These are phyloP conservation scores for Boletus rufocinnamomeus DNA, from an alignment of 768 basidiomycete genomes.

Conservation along the genomic window DNA sequence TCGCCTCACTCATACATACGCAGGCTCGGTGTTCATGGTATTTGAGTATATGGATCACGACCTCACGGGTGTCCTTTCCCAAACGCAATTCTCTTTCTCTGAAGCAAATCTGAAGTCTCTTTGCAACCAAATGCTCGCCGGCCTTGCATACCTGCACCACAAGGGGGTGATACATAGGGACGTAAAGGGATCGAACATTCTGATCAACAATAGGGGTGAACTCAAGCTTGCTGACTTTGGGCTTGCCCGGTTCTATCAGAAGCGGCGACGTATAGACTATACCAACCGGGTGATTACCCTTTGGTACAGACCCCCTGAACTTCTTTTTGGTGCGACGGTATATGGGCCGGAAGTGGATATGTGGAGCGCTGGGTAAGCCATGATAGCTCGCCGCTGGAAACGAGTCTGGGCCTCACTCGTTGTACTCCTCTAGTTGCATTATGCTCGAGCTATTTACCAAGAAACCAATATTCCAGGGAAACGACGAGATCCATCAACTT, in stretches of 20 bases:
- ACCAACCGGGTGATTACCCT: conserved; percentile 99
- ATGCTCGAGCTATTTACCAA: conserved; percentile 97
- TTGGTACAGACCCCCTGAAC: conserved; percentile 97
- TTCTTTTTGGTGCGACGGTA: conserved; percentile 91
- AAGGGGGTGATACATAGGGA: conserved; percentile 97
- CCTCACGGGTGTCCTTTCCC: conserved; percentile 90
- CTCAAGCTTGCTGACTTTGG: conserved; percentile 98
- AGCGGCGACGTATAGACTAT: conserved; percentile 86
- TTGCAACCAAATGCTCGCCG: conserved; percentile 92
- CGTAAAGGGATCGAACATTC: conserved; percentile 98
- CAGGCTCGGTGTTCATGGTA: conserved; percentile 98
- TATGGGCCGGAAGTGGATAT: conserved; percentile 99
- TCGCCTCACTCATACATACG: conserved; percentile 9
- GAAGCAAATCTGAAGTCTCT: conserved; percentile 93
- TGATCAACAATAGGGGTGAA: conserved; percentile 88
- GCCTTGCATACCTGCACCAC: conserved; percentile 92
- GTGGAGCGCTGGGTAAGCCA: conserved; percentile 93
- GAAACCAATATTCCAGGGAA: conserved; percentile 97
- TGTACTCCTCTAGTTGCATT: conserved; percentile 69
- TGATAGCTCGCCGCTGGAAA: not conserved
- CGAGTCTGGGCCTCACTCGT: not conserved
- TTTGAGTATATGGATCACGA: conserved; percentile 99
- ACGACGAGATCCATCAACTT: conserved; percentile 96
- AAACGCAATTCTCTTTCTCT: conserved; percentile 83
- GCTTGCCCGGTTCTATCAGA: conserved; percentile 93